phyloP scores from a whole-genome alignment of 352 stramenopile species.

The Phytophthora podocarpi region DNA sequence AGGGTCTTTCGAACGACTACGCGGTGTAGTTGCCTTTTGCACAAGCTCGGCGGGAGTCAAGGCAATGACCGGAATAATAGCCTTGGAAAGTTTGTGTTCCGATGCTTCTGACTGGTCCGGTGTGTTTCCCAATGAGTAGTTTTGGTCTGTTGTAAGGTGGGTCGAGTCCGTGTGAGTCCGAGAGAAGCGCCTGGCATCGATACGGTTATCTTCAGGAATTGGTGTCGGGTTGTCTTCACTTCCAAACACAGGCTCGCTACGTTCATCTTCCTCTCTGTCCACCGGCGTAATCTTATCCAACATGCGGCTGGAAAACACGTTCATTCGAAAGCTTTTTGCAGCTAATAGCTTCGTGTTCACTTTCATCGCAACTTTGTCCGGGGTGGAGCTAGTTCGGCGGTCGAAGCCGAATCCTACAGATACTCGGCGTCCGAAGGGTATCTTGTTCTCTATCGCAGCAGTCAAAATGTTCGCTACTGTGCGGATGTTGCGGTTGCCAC shows the following conservation, averaged over 20 bases:
- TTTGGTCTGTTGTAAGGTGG: constrained; percentile 19
- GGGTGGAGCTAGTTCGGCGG: constrained; percentile 11
- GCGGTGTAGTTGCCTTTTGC: constrained; percentile 50
- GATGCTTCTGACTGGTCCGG: constrained; percentile 4
- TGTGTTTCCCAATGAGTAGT: constrained; percentile 30
- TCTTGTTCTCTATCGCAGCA: constrained; percentile 38
- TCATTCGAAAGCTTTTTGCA: constrained; percentile 22
- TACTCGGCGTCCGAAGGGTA: constrained; percentile 23
- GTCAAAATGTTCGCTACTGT: constrained; percentile 42
- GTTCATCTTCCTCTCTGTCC: constrained; percentile 24
- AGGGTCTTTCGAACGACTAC: constrained; percentile 20
- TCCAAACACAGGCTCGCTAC: constrained; percentile 1
- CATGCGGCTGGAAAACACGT: constrained; percentile 21
- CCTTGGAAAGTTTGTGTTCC: constrained; percentile 10
- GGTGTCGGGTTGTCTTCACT: constrained; percentile 11
- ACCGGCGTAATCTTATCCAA: constrained; percentile 37
- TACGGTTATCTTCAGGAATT: constrained; percentile 9
- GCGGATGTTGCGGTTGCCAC: constrained; percentile 37
- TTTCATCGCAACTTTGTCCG: constrained; percentile 1
- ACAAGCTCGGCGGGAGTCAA: constrained; percentile 56
- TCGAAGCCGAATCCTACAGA: constrained; percentile 32
- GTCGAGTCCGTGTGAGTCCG: not conserved
- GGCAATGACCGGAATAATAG: constrained; percentile 42
- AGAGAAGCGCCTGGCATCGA: constrained; percentile 25
- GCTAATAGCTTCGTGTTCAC: constrained; percentile 4